phyloP scores from a whole-genome alignment of 495 filamentous ascomycete species.

The Lasiosphaeria hispida region DNA sequence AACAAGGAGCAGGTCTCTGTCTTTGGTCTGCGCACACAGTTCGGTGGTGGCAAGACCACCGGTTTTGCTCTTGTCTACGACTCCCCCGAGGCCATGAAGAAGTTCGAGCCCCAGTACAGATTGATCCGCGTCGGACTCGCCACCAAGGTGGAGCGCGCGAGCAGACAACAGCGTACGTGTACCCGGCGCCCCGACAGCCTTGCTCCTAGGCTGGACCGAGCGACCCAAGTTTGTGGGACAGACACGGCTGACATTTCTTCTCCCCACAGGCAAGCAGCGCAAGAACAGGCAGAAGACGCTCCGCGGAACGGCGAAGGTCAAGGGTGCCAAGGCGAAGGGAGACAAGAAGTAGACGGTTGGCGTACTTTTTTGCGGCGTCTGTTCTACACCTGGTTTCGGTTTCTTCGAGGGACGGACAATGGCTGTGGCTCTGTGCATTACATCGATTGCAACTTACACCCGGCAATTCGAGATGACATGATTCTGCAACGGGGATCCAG shows the following conservation, averaged over 20 bases:
- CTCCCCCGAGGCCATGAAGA: conserved; percentile 94
- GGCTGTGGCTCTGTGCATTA: conserved; percentile 38
- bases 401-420: conserved; percentile 29
- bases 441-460: conserved; percentile 26
- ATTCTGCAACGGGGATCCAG: conserved; percentile 24
- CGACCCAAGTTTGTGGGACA: not conserved
- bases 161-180: conserved; percentile 96
- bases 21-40: conserved; percentile 98
- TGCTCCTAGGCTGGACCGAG: not conserved
- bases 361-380: conserved; percentile 31
- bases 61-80: conserved; percentile 99
- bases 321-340: conserved; percentile 82
- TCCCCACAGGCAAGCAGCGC: conserved; percentile 90
- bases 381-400: conserved; percentile 16
- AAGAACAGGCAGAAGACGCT: conserved; percentile 99
- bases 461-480: conserved; percentile 25
- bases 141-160: conserved; percentile 90
- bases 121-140: conserved; percentile 88
- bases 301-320: conserved; percentile 88
- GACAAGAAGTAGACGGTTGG: conserved; percentile 48
- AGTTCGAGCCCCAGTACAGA: conserved; percentile 99
- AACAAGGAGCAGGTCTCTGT: conserved; percentile 94
- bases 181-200: not conserved
- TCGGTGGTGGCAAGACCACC: conserved; percentile 98
- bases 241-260: conserved; percentile 33